Conservation (phyloP, 805 yeast genomes). For the Saccharomyces paradoxus region DNA sequence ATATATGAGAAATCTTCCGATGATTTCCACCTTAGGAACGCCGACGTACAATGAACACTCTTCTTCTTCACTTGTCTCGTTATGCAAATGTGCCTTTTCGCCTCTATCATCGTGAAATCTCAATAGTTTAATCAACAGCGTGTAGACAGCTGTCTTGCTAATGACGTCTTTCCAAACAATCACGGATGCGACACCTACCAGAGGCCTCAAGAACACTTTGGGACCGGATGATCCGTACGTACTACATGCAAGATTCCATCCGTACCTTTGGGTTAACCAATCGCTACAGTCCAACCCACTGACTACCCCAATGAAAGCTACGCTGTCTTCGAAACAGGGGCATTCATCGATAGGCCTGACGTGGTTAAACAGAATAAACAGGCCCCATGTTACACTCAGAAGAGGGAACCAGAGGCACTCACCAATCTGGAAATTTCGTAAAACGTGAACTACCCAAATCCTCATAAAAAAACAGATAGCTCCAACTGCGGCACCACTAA, state of each 20-base stretch:
- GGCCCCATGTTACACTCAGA: constrained; percentile 33
- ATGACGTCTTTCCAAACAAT: constrained; percentile 60
- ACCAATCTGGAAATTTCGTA: constrained; percentile 25
- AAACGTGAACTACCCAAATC: constrained; percentile 31
- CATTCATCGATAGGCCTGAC: constrained; percentile 89
- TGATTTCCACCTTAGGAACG: constrained; percentile 66
- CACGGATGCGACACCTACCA: constrained; percentile 56
- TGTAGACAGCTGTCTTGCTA: constrained; percentile 58
- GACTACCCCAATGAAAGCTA: constrained; percentile 85
- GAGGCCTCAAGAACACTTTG: constrained; percentile 41
- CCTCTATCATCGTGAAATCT: constrained; percentile 16
- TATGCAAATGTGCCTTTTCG: constrained; percentile 18
- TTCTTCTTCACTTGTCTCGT: constrained; percentile 21
- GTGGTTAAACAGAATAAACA: constrained; percentile 56
- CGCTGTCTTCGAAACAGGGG: constrained; percentile 94
- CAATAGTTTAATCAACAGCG: constrained; percentile 31
- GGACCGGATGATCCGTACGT: constrained; percentile 12
- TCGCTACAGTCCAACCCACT: constrained; percentile 65
- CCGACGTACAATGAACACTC: constrained; percentile 44
- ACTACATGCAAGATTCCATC: constrained; percentile 2
- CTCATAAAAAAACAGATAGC: constrained; percentile 42
- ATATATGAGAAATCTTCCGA: constrained; percentile 71
- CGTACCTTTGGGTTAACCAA: constrained; percentile 37
- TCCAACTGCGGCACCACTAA: constrained; percentile 62
- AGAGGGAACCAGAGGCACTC: constrained; percentile 31